Evolutionary conservation across 116 monocot genomes (phyloP), one percentile per base, ranked within the genome.

Genomic region (Phalaenopsis hybrid): DNA sequence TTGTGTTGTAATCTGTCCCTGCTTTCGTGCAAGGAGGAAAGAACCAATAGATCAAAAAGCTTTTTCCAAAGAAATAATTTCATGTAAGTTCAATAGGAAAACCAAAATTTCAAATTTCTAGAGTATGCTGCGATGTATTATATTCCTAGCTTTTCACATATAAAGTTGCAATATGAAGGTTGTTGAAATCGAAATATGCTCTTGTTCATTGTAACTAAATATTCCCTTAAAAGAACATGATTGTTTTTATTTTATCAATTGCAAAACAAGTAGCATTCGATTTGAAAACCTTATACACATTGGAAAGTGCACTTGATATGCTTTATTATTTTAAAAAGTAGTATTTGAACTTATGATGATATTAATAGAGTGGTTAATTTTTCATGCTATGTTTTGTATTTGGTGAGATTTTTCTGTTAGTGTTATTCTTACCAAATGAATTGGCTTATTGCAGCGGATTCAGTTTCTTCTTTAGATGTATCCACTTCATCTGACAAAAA

Each of bases 11-110:
- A 78, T 87, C 7, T 84, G 83, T 52, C 87, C 87, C 21, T 87
- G 87, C 81, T 87, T 87, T 84, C 81, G 75, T 79, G 65, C 84
- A 65, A 82, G 57, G 49, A 84, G 51, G 46, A 87, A 79, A 79
- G 88, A 85, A 78, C 11, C 49, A 78, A 70, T 80, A 37, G 74
- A 80, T 49, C 86, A 82, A 28, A 80, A 78, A 58, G 57, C 78
- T 82, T 33, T 80, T n/a, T 58, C 77, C 49, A 79, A 72, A 52
- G 78, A 86, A 72, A 55, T 70, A 21, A 82, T 82, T 80, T 80
- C 61, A 79, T 68, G 89, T 89, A 46, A 89, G 82, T 81, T 25
- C 65, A 28, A 31, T 5, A 46, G 6, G 57, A 37, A 61, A 45
- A 33, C 57, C 31, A 48, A 45, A 75, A 43, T 16, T 73, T 33